Percentiles rank a stretch among this genome's conserved stretches.
Evolutionary conservation across 495 filamentous ascomycete species (phyloP).

Genomic region (Trypethelium eluteriae): DNA sequence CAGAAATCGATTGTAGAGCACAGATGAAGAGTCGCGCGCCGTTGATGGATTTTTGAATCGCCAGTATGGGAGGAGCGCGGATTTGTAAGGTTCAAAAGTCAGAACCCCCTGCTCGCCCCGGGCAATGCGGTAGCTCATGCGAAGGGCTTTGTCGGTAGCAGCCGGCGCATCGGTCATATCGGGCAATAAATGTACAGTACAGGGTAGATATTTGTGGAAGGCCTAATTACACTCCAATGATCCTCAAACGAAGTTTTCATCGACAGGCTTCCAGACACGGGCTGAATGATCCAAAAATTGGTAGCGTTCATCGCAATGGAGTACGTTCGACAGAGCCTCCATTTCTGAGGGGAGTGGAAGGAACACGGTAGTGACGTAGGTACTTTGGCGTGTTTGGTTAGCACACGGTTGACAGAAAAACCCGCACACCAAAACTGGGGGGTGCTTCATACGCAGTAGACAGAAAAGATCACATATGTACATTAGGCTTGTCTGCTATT

Average conservation of each 20-base stretch:
- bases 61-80: constrained; percentile 43
- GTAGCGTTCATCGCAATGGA: too few species aligned
- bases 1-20: constrained; percentile 38
- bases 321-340: too few species aligned
- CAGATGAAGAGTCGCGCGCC: constrained; percentile 34
- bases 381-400: too few species aligned
- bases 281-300: not conserved
- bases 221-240: not conserved
- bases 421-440: too few species aligned
- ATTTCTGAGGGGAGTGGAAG: too few species aligned
- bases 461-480: too few species aligned
- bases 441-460: too few species aligned
- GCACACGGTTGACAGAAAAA: too few species aligned
- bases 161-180: constrained; percentile 19
- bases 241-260: not conserved
- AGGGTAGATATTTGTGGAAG: not conserved
- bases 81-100: constrained; percentile 50
- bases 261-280: not conserved
- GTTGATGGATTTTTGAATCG: constrained; percentile 42
- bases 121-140: constrained; percentile 45
- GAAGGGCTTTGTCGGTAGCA: constrained; percentile 23
- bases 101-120: constrained; percentile 49
- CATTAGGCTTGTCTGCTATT: too few species aligned
- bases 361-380: too few species aligned
- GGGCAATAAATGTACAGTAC: not conserved